These are phyloP conservation scores for Sphagnum tenellum DNA, from an alignment of 225 moss, liverwort and hornwort genomes.

Conservation along the genomic window DNA sequence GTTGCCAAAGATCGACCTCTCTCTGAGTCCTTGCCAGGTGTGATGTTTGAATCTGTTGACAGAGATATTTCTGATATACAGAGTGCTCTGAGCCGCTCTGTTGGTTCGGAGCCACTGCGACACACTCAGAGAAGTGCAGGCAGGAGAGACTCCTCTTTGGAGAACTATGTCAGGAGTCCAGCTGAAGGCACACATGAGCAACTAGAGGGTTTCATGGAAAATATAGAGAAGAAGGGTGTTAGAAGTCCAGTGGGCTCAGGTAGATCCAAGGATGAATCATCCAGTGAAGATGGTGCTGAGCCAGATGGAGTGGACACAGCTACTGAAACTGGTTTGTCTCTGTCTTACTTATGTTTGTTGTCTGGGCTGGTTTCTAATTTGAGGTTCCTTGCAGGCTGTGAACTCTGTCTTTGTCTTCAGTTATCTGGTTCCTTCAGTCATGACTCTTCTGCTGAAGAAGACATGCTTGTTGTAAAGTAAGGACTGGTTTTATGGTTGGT, in stretches of 20 bases:
- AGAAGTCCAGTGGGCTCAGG: slow-evolving; percentile 1
- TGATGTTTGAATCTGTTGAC: neutral
- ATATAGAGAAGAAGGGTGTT: neutral
- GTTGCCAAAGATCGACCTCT: slow-evolving; percentile 4
- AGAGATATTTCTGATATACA: neutral
- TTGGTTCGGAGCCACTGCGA: slow-evolving; percentile 10
- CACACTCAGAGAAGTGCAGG: neutral
- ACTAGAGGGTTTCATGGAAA: neutral
- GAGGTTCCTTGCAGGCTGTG: slow-evolving; percentile 21
- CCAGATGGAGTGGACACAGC: neutral
- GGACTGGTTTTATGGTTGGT: slow-evolving; percentile 13
- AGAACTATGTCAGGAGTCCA: neutral
- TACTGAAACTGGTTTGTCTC: slow-evolving; percentile 5
- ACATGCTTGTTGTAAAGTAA: no score
- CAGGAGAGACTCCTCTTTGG: neutral
- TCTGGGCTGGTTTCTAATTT: no score
- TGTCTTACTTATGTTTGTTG: neutral
- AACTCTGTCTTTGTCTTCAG: slow-evolving; percentile 24
- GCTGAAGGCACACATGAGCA: neutral
- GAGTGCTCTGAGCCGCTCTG: slow-evolving; percentile 7
- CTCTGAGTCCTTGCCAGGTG: slow-evolving; percentile 9
- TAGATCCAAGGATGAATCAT: slow-evolving; percentile 4
- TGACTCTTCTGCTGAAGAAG: no score
- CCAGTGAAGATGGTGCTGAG: slow-evolving; percentile 3
- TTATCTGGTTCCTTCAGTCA: no score